Evolutionary conservation across 495 filamentous ascomycete species (phyloP).

Genomic region (Penicilliopsis zonata): DNA sequence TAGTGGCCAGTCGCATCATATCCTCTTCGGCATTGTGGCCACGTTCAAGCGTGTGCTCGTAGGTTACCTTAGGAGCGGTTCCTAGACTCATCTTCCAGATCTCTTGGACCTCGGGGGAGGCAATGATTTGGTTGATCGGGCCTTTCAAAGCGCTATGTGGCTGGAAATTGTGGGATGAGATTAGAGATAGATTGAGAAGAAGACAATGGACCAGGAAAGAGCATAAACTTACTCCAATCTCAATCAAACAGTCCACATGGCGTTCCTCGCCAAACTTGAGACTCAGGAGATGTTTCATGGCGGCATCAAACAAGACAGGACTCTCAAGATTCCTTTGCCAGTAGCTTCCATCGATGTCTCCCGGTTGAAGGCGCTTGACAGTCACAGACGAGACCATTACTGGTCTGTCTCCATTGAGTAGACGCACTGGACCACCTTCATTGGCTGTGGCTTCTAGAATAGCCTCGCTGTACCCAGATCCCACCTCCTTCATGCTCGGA

Average conservation of each 20-base stretch:
- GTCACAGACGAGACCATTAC: constrained; percentile 17
- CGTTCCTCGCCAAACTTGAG: no score
- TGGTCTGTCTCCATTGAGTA: no score
- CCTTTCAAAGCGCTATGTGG: constrained; percentile 16
- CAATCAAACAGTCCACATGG: constrained; percentile 12
- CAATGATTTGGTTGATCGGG: constrained; percentile 15
- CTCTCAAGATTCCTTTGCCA: constrained; percentile 21
- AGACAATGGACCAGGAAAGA: no score
- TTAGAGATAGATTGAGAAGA: no score
- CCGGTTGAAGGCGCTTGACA: constrained; percentile 1
- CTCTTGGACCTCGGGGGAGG: not conserved
- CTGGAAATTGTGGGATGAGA: no score
- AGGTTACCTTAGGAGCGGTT: constrained; percentile 10
- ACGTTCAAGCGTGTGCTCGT: not conserved
- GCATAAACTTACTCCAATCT: no score
- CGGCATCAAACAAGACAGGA: constrained; percentile 19
- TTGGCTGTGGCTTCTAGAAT: not conserved
- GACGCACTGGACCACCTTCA: not conserved
- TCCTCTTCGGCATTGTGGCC: not conserved
- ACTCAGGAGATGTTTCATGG: constrained; percentile 7
- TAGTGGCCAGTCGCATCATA: constrained; percentile 1
- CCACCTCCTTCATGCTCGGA: constrained; percentile 33
- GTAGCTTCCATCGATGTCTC: constrained; percentile 10
- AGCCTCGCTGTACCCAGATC: not conserved
- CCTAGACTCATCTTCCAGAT: constrained; percentile 9